These are phyloP conservation scores for Aaosphaeria pasadenensis DNA, from an alignment of 2,329 filamentous ascomycete species.

Conservation along the genomic window DNA sequence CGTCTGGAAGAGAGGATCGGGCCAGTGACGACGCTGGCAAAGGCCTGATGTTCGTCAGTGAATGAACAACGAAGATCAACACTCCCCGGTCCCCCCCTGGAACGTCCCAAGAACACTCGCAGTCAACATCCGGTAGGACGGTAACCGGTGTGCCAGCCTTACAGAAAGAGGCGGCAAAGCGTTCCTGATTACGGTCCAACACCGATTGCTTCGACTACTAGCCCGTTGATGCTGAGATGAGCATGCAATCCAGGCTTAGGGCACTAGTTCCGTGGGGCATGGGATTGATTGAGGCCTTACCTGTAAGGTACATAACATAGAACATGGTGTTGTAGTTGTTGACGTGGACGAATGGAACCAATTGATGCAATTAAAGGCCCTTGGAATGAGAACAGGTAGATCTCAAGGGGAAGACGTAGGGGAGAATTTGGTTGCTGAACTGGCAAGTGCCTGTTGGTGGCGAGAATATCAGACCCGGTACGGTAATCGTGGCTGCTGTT, in stretches of 20 bases:
- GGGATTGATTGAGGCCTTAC: constrained; percentile 25
- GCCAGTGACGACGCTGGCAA: constrained; percentile 92
- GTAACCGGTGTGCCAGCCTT: constrained; percentile 11
- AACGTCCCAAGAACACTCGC: too few relatives aligned
- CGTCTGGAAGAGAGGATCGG: constrained; percentile 83
- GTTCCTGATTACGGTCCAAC: constrained; percentile 1
- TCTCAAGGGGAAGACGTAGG: constrained; percentile 17
- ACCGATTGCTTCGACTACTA: constrained; percentile 10
- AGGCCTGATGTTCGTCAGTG: constrained; percentile 62
- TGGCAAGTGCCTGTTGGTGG: constrained; percentile 34
- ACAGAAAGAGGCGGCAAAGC: too few relatives aligned
- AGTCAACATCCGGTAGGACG: background rate
- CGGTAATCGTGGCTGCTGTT: constrained; percentile 34
- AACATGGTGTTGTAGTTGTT: constrained; percentile 33
- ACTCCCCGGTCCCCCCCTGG: too few relatives aligned
- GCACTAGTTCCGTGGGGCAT: constrained; percentile 8
- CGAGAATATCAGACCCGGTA: constrained; percentile 24
- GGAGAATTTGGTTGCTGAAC: constrained; percentile 25
- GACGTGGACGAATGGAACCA: constrained; percentile 16
- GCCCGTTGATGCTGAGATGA: constrained; percentile 2
- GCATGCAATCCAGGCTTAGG: constrained; percentile 5
- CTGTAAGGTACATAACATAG: constrained; percentile 45
- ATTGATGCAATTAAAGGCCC: constrained; percentile 20
- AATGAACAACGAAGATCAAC: constrained; percentile 28
- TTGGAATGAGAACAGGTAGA: constrained; percentile 22